Evolutionary conservation across 2,329 filamentous ascomycete species (phyloP), one percentile per base, ranked within the genome.

Genomic region (Nigrospora osmanthi): DNA sequence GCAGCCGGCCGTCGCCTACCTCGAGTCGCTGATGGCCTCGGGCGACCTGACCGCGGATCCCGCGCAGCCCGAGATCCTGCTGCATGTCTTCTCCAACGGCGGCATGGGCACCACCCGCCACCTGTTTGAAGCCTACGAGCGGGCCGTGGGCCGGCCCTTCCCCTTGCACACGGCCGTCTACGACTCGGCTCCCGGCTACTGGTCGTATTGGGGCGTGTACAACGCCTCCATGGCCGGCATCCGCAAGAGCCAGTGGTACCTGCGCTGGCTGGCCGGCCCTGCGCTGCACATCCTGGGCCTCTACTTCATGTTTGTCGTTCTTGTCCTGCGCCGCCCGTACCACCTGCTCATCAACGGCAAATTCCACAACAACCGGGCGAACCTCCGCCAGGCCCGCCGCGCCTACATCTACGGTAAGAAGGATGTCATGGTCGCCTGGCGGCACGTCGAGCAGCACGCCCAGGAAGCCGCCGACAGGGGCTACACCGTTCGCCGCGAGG

Each of bases 1-100:
- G 46, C 49, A 55, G 43, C 65, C 69, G 1, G 71, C 69, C 4
- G 53, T 71, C 7, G 56, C 63, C 28, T 60, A 70, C 14, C 49
- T 76, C 38, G 61, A 59, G 23, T 59, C 58, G 1, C 47, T 64
- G 12, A 48, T 61, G 11, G 52, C 56, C 32, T 51, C 54, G 12
- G 54, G 51, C 15, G 11, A 44, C 35, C 19, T 57, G 38, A 52
- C 53, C 14, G 50, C 49, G 14, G 19, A 44, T 15, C 57, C 53
- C 28, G 42, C 48, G 16, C 43, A 44, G 33, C 64, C 63, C 11
- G 58, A 60, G 31, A 58, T 76, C 14, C 61, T 77, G 3, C 54
- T 73, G 12, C 75, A 78, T 50, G 47, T 68, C 32, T 76, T 78
- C 53, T 78, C 74, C 35, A 77, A 78, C 50, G 74, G 74, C 43